Conservation (phyloP, 768 basidiomycete species). For the Agaricus sinodeliciosus region DNA sequence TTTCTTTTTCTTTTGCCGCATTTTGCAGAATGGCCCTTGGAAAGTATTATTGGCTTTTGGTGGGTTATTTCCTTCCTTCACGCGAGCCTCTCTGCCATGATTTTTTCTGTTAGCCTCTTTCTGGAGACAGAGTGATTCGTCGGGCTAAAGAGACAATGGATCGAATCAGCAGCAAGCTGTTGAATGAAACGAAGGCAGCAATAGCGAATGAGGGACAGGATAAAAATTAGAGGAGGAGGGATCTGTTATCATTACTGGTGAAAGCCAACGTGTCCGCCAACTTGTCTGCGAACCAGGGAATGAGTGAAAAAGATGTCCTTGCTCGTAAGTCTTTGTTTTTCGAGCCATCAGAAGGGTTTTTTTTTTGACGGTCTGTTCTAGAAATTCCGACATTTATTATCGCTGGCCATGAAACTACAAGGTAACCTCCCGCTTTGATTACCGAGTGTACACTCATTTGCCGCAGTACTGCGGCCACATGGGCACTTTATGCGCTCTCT, state of each 20-base stretch:
- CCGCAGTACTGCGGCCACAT: constrained; percentile 39
- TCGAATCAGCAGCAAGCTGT: constrained; percentile 42
- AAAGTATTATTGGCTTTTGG: neutral
- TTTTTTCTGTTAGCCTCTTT: constrained; percentile 21
- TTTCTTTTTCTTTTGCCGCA: constrained; percentile 19
- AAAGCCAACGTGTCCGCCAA: constrained; percentile 61
- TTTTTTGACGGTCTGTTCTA: constrained; percentile 14
- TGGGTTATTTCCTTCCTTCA: neutral
- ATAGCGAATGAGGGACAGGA: constrained; percentile 23
- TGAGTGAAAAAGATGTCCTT: constrained; percentile 60
- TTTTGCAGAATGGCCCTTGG: constrained; percentile 16
- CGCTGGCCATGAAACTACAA: constrained; percentile 56
- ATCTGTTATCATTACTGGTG: constrained; percentile 55
- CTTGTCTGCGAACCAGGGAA: constrained; percentile 41
- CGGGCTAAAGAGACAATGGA: constrained; percentile 34
- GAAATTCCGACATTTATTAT: constrained; percentile 58
- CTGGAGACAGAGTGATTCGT: constrained; percentile 21
- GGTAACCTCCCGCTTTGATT: constrained; percentile 19
- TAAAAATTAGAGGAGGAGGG: constrained; percentile 31
- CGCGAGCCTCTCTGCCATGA: neutral
- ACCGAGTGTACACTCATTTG: neutral
- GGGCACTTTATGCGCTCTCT: constrained; percentile 54
- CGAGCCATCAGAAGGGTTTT: neutral
- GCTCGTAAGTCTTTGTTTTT: constrained; percentile 30
- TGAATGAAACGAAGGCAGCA: constrained; percentile 43